Conservation (phyloP, 495 filamentous ascomycete genomes). For the Penicillium roqueforti region DNA sequence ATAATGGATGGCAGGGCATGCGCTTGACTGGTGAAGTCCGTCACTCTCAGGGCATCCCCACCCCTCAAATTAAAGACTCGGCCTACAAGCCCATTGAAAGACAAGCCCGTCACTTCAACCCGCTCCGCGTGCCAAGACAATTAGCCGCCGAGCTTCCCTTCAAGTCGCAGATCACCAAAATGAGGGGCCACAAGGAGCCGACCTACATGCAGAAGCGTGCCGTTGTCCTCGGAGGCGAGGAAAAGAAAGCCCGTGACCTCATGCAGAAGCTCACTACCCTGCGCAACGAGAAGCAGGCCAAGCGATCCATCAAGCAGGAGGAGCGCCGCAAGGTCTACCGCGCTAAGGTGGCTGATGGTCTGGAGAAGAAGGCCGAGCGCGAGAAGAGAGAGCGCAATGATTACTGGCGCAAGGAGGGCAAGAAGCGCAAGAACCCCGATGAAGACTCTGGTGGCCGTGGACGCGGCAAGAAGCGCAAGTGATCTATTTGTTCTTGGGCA, state of each 20-base stretch:
- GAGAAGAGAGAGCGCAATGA: conserved; percentile 90
- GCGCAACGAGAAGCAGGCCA: conserved; percentile 83
- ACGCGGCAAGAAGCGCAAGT: conserved; percentile 63
- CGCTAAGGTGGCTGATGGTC: conserved; percentile 71
- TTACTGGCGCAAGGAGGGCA: conserved; percentile 92
- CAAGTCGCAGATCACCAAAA: conserved; percentile 84
- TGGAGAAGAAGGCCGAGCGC: conserved; percentile 74
- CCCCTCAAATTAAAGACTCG: conserved; percentile 73
- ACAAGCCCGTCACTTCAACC: conserved; percentile 82
- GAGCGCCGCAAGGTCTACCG: conserved; percentile 72
- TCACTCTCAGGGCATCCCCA: conserved; percentile 65
- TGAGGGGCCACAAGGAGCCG: conserved; percentile 69
- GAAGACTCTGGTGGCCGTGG: conserved; percentile 62
- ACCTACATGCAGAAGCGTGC: conserved; percentile 95
- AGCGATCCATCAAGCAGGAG: conserved; percentile 77
- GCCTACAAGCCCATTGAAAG: conserved; percentile 81
- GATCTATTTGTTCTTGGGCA: conserved; percentile 24
- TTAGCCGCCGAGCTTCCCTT: conserved; percentile 84
- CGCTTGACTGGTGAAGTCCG: conserved; percentile 92
- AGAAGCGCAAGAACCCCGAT: conserved; percentile 71
- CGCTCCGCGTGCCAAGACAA: conserved; percentile 79
- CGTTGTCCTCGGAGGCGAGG: conserved; percentile 76
- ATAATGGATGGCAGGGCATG: conserved; percentile 75
- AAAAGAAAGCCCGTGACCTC: conserved; percentile 81
- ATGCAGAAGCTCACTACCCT: conserved; percentile 92